Conservation (phyloP, 1,284 basidiomycete genomes). For the Gyrodon tennesseensis region DNA sequence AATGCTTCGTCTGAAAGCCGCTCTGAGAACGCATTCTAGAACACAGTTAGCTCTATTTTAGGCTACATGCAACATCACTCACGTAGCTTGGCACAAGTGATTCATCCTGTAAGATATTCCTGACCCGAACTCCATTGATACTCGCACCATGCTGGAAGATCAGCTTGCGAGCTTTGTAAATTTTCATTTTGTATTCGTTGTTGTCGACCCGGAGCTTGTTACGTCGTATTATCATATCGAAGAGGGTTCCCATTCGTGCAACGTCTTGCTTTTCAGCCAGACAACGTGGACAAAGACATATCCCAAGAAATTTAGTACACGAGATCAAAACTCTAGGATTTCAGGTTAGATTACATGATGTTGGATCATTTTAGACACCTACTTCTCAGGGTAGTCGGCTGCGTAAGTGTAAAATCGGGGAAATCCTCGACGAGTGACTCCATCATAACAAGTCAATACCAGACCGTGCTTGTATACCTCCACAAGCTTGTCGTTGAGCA, state of each 20-base stretch:
- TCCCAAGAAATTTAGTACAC: not conserved
- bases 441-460: too few species aligned
- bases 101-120: not conserved
- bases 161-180: not conserved
- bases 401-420: not conserved
- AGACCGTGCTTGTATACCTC: not conserved
- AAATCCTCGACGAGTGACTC: too few species aligned
- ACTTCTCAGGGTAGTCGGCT: slow-evolving; percentile 10
- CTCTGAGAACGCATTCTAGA: too few species aligned
- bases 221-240: not conserved
- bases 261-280: not conserved
- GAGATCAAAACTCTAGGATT: not conserved
- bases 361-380: too few species aligned
- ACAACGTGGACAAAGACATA: not conserved
- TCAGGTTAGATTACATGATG: too few species aligned
- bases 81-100: not conserved
- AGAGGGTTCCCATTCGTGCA: not conserved
- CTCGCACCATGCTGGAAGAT: slow-evolving; percentile 5
- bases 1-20: too few species aligned
- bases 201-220: not conserved
- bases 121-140: not conserved
- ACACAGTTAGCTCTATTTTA: too few species aligned
- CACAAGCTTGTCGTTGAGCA: not conserved
- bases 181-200: not conserved
- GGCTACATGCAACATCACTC: too few species aligned